Base-by-base conservation (phyloP, 441 rosid species). In the Dalechampia spathulata region DNA sequence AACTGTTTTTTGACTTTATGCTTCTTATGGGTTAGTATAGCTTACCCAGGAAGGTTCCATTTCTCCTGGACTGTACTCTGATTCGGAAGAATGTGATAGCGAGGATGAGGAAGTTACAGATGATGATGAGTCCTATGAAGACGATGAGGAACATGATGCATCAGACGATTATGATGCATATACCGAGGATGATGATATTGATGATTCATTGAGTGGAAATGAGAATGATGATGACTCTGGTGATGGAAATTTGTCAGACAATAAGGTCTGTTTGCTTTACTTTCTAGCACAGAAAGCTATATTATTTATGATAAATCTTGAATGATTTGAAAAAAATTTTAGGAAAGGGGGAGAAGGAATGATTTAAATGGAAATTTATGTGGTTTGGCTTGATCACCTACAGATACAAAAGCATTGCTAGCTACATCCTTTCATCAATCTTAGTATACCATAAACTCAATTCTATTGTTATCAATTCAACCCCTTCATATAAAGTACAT, bases 61-160 rank as follows among this genome's bases (percentile, higher is more conserved):
- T 67, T 72, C 96, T 37, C 84, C 95, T 38, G 95, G 82, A 61
- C 67, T 86, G 61, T 88, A 90, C 69, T 80, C 96, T 26, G 96
- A 87, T 55, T 72, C 89, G 7, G 96, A 87, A 25, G 92, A 81
- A 61, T 83, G 84, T 55, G 90, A 82, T 60, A 87, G 86, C 70
- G 97, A 75, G 70, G 81, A 79, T 58, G 99, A 84, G 73, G 95
- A 80, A 67, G 88, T 77, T 52, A 74, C 84, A 22, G 95, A 94
- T 71, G 97, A 89, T 63, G 93, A 84, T 64, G 95, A 77, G 49
- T 87, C 79, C 63, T 80, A 85, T 62, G 96, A 82, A 45, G 96
- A 88, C 17, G 86, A 72, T 68, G 69, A 82, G 22, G 43, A 65
- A 5, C 84, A 77, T 58, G 78, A 77, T 58, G 75, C 43, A 65